phyloP scores from a whole-genome alignment of 2,329 filamentous ascomycete species.

The Lasiodiplodia gonubiensis region DNA sequence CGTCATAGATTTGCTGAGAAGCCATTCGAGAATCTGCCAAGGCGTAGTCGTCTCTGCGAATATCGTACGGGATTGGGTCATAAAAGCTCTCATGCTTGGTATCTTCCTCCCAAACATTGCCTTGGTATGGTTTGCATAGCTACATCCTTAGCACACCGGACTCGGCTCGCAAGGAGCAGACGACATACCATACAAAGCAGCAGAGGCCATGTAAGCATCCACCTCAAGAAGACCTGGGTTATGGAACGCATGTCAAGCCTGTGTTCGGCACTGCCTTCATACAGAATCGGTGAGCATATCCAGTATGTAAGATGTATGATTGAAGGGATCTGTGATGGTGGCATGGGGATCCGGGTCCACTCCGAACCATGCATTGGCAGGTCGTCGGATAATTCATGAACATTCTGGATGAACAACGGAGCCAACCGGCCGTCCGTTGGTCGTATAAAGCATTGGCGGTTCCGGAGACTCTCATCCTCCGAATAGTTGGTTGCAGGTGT shows the following conservation, averaged over 20 bases:
- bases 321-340: neutral
- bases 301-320: constrained; percentile 13
- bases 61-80: too few species aligned
- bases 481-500: too few species aligned
- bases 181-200: neutral
- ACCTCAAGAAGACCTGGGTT: neutral
- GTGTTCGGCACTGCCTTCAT: neutral
- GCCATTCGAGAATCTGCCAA: too few species aligned
- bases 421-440: constrained; percentile 11
- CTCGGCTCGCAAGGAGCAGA: too few species aligned
- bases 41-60: too few species aligned
- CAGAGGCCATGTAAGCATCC: neutral
- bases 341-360: neutral
- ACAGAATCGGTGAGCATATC: constrained; percentile 1
- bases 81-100: neutral
- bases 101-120: neutral
- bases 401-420: constrained; percentile 2
- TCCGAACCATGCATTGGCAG: neutral
- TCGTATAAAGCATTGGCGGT: constrained; percentile 3
- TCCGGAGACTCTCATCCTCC: too few species aligned
- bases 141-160: neutral
- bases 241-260: neutral
- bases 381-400: neutral
- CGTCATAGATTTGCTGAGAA: too few species aligned
- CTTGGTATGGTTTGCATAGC: neutral